Base-by-base conservation (phyloP, 495 filamentous ascomycete species). In the Daldinia grandis region DNA sequence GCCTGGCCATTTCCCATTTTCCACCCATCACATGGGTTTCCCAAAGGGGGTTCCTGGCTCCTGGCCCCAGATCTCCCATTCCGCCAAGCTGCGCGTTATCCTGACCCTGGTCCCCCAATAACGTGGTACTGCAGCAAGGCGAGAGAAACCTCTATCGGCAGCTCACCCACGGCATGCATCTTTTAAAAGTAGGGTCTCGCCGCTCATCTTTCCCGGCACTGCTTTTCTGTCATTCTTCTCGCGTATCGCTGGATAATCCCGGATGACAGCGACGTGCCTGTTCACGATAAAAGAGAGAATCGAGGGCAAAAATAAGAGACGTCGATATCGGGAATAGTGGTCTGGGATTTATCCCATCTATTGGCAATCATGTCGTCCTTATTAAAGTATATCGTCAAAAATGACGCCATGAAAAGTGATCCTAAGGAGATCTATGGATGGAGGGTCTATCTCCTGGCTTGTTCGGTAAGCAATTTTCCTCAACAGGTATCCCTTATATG, bases 391-490 rank as follows among this genome's bases (percentile, higher is more conserved):
- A 87, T 94, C 73, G 88, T 93, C 68, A 87, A 87, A 78, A 94
- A 94, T 87, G 90, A 93, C 67, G 88, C 91, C 47, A 93, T 93
- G 88, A 90, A 86, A 79, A 80, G 79, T 50, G 90, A 91, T 73
- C 91, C 91, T 10, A 84, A 83, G 61, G 88, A 93, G 81, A 92
- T 94, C 73, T 94, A 94, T 71, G 90, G 90, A 68, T 93, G 91
- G 91, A 86, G 90, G 62, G 88, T 91, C 19, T 92, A 88, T 68
- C 76, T 87, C 35, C 79, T 93, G 31, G 89, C 91, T 21, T 90
- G 86, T 63, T 91, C 90, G 53, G 88, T 91, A 64, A 74, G 85
- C 78, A 28, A 50, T 12, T n/a, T 0, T 14, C 35, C 51, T 38
- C 30, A 54, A 38, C 33, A 12, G 14, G 12, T 2, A 25, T 14